Evolutionary conservation across 1,284 basidiomycete species (phyloP).

Genomic region (Fomitopsis pinicola): DNA sequence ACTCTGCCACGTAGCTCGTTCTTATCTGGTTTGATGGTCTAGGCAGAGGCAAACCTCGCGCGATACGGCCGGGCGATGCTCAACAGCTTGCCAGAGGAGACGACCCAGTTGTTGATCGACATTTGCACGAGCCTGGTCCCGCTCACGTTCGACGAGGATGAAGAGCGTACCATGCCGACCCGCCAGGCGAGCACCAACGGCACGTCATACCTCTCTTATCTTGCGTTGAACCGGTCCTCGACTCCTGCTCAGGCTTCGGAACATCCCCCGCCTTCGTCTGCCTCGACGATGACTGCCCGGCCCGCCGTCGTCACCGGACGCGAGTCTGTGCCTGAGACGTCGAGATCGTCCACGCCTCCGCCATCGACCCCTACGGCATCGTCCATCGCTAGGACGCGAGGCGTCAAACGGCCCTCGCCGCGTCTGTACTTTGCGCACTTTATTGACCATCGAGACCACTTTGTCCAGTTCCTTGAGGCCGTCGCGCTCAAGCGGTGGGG

Average conservation of each 20-base stretch:
- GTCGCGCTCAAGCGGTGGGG: constrained; percentile 82
- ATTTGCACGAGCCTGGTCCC: constrained; percentile 75
- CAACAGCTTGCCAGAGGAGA: constrained; percentile 78
- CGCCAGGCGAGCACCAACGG: constrained; percentile 31
- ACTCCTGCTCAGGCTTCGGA: constrained; percentile 33
- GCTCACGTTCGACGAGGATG: constrained; percentile 39
- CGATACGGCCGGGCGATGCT: constrained; percentile 85
- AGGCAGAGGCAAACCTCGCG: constrained; percentile 82
- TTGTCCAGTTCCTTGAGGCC: constrained; percentile 86
- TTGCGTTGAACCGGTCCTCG: constrained; percentile 60
- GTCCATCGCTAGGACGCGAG: constrained; percentile 23
- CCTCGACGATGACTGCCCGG: constrained; percentile 45
- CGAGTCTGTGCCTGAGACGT: constrained; percentile 32
- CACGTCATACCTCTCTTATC: constrained; percentile 73
- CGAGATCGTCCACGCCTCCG: constrained; percentile 26
- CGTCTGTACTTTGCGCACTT: constrained; percentile 92
- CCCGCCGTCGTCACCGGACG: constrained; percentile 30
- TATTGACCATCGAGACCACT: constrained; percentile 82
- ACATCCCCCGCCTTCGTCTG: constrained; percentile 36
- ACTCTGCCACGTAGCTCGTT: not conserved
- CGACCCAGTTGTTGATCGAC: constrained; percentile 89
- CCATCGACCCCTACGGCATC: constrained; percentile 19
- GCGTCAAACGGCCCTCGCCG: constrained; percentile 70
- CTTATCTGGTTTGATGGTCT: not conserved
- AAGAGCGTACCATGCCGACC: constrained; percentile 24